Evolutionary conservation across 176 grass and related monocot species (phyloP).

Genomic region (Elaeis guineensis): DNA sequence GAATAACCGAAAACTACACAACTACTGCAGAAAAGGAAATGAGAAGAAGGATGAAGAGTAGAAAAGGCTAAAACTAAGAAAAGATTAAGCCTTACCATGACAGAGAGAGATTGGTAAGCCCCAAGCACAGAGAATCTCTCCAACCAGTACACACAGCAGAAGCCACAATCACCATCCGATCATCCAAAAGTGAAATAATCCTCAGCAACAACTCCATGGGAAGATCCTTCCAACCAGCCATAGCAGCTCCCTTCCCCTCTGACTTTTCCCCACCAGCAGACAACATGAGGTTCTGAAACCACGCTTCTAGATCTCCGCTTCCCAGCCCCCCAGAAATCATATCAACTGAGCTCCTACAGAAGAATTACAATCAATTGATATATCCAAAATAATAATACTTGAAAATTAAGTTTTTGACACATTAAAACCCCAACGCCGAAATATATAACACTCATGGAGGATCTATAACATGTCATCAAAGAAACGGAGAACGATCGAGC

Average conservation of each 20-base stretch:
- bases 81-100: slow-evolving; percentile 1
- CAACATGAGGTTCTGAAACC: slow-evolving; percentile 45
- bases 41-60: neutral
- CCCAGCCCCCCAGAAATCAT: slow-evolving; percentile 28
- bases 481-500: too few relatives aligned
- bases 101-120: slow-evolving; percentile 8
- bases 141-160: slow-evolving; percentile 7
- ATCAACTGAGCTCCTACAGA: slow-evolving; percentile 8
- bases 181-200: slow-evolving; percentile 30
- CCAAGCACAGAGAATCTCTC: slow-evolving; percentile 6
- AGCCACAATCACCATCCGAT: slow-evolving; percentile 6
- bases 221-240: slow-evolving; percentile 85
- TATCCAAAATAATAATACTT: neutral
- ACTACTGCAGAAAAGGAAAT: neutral
- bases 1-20: neutral
- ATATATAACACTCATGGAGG: too few relatives aligned
- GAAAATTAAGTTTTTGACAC: neutral
- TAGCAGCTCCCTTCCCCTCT: slow-evolving; percentile 18
- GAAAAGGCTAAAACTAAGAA: neutral
- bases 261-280: slow-evolving; percentile 17
- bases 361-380: too few relatives aligned
- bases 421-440: too few relatives aligned
- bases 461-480: too few relatives aligned
- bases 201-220: slow-evolving; percentile 82
- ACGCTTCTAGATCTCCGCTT: slow-evolving; percentile 38